Conservation (phyloP, 257 asterid species). For the Catharanthus roseus region DNA sequence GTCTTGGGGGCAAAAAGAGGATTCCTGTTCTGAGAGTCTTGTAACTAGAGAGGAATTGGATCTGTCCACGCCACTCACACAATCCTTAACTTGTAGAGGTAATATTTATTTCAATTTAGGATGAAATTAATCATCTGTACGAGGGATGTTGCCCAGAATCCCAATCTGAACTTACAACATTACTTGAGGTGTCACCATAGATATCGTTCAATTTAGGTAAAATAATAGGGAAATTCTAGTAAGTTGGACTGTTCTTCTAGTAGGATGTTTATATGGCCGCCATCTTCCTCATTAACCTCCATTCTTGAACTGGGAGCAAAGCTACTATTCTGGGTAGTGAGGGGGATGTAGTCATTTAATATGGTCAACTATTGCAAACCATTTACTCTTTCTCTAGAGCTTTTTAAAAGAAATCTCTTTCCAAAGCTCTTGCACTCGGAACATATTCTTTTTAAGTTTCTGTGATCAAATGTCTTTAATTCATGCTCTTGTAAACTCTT, state of each 20-base stretch:
- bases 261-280: slow-evolving; percentile 10
- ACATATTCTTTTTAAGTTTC: slow-evolving; percentile 2
- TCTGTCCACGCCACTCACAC: too few relatives aligned
- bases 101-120: too few relatives aligned
- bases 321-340: slow-evolving; percentile 6
- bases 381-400: not conserved
- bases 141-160: too few relatives aligned
- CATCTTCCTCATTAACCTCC: slow-evolving; percentile 11
- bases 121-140: too few relatives aligned
- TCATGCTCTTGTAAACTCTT: slow-evolving; percentile 21
- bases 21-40: too few relatives aligned
- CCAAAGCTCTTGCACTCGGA: not conserved
- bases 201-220: slow-evolving; percentile 6
- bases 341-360: slow-evolving; percentile 12
- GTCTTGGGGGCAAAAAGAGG: too few relatives aligned
- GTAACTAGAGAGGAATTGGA: too few relatives aligned
- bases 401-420: slow-evolving; percentile 1
- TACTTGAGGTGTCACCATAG: slow-evolving; percentile 4
- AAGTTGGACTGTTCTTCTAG: slow-evolving; percentile 29
- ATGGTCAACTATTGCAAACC: not conserved
- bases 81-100: too few relatives aligned
- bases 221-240: slow-evolving; percentile 19
- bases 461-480: slow-evolving; percentile 16
- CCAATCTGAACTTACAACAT: not conserved
- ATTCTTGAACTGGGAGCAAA: slow-evolving; percentile 12